These are phyloP conservation scores for Podaxis sp. DNA, from an alignment of 768 basidiomycete species.

Conservation along the genomic window DNA sequence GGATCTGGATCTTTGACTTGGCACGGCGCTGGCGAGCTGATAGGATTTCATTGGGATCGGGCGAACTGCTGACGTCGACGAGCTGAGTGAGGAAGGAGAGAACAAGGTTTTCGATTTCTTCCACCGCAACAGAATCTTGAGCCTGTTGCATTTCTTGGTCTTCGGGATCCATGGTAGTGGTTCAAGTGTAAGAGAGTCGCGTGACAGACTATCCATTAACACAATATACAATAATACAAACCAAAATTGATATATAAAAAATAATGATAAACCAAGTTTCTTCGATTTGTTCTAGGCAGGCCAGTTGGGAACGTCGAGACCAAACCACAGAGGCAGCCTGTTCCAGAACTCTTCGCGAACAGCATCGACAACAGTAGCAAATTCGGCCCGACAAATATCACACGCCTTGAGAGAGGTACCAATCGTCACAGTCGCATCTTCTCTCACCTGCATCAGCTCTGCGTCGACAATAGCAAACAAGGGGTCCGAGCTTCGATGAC, in stretches of 20 bases:
- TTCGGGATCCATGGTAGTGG: neutral
- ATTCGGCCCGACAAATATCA: constrained; percentile 62
- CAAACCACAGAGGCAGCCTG: constrained; percentile 65
- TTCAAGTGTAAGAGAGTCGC: neutral
- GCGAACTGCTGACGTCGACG: constrained; percentile 14
- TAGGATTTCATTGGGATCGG: constrained; percentile 11
- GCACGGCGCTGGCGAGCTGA: constrained; percentile 7
- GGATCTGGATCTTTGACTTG: constrained; percentile 29
- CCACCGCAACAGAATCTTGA: neutral
- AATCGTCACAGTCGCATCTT: constrained; percentile 42
- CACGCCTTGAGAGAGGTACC: constrained; percentile 54
- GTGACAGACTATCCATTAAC: neutral
- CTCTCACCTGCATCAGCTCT: constrained; percentile 61
- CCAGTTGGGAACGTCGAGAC: constrained; percentile 39
- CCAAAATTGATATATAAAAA: constrained; percentile 1
- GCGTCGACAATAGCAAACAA: constrained; percentile 69
- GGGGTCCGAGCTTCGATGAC: constrained; percentile 66
- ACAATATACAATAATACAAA: constrained; percentile 3
- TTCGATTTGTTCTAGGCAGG: constrained; percentile 12
- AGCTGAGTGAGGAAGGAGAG: constrained; percentile 36
- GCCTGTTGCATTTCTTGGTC: neutral
- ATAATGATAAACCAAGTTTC: constrained; percentile 2
- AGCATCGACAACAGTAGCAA: constrained; percentile 54
- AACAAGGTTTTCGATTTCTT: constrained; percentile 31
- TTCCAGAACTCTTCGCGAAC: constrained; percentile 67